Evolutionary conservation across 495 filamentous ascomycete genomes (phyloP).

Genomic region (Daldinia caldariorum): DNA sequence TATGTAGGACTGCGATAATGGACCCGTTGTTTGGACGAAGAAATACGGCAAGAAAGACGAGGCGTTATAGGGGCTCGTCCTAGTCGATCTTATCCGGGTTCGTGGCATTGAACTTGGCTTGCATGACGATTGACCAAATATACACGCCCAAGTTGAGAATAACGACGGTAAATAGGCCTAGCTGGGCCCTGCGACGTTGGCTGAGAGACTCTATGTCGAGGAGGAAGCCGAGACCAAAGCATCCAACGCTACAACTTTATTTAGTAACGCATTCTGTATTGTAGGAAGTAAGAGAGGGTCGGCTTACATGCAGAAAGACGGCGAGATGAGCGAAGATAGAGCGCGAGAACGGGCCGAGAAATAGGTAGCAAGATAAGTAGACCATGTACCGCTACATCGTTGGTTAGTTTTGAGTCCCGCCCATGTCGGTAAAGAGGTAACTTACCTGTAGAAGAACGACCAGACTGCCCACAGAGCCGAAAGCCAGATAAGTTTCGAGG

Average conservation of each 20-base stretch:
- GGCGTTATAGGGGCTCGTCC: slow-evolving; percentile 37
- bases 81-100: slow-evolving; percentile 38
- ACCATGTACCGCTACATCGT: slow-evolving; percentile 50
- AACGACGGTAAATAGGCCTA: slow-evolving; percentile 38
- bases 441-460: slow-evolving; percentile 57
- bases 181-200: slow-evolving; percentile 37
- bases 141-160: slow-evolving; percentile 39
- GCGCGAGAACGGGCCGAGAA: slow-evolving; percentile 60
- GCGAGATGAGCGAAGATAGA: slow-evolving; percentile 44
- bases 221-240: slow-evolving; percentile 40
- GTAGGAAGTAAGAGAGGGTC: background rate
- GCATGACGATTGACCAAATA: slow-evolving; percentile 41
- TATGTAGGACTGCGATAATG: slow-evolving; percentile 40
- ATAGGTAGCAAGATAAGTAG: slow-evolving; percentile 60
- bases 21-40: slow-evolving; percentile 42
- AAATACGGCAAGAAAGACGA: slow-evolving; percentile 39
- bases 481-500: slow-evolving; percentile 39
- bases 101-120: slow-evolving; percentile 26
- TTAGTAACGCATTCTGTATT: slow-evolving; percentile 3
- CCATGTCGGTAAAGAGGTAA: slow-evolving; percentile 48
- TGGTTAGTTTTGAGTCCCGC: slow-evolving; percentile 1
- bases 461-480: slow-evolving; percentile 45
- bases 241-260: slow-evolving; percentile 25
- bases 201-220: slow-evolving; percentile 39
- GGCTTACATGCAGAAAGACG: slow-evolving; percentile 41